Conservation (phyloP, 768 basidiomycete species). For the Suillus subaureus region DNA sequence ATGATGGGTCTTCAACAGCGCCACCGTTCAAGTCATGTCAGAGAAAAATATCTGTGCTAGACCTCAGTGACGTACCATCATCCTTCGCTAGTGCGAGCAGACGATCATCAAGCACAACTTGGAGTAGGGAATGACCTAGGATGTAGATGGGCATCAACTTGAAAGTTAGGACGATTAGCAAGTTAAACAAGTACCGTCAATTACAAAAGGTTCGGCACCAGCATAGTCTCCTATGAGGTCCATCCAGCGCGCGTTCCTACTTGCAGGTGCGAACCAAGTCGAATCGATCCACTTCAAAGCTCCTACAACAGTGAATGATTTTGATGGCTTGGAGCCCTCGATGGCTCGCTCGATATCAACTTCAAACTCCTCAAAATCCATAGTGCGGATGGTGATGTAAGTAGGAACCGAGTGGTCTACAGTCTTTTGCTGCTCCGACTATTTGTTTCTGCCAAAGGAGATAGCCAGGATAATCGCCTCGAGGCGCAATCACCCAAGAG, state of each 20-base stretch:
- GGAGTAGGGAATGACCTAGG: conserved; percentile 64
- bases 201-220: conserved; percentile 63
- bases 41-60: not conserved
- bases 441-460: conserved; percentile 2
- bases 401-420: not conserved
- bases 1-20: conserved; percentile 45
- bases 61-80: conserved; percentile 37
- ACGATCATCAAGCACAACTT: conserved; percentile 59
- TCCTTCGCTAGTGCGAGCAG: conserved; percentile 57
- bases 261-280: conserved; percentile 40
- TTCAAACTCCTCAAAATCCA: conserved; percentile 46
- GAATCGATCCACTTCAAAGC: conserved; percentile 36
- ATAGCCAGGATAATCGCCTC: conserved; percentile 4
- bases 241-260: conserved; percentile 56
- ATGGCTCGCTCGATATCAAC: conserved; percentile 13
- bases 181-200: conserved; percentile 50
- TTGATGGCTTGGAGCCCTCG: not conserved
- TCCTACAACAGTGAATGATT: conserved; percentile 17
- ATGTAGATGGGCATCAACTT: conserved; percentile 8
- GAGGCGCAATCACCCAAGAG: not conserved
- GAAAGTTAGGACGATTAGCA: not conserved
- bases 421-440: not conserved
- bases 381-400: conserved; percentile 13
- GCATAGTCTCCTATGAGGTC: conserved; percentile 74
- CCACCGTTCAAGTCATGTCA: not conserved